phyloP scores from a whole-genome alignment of 768 basidiomycete species.

The Xerocomellus chrysenteron region DNA sequence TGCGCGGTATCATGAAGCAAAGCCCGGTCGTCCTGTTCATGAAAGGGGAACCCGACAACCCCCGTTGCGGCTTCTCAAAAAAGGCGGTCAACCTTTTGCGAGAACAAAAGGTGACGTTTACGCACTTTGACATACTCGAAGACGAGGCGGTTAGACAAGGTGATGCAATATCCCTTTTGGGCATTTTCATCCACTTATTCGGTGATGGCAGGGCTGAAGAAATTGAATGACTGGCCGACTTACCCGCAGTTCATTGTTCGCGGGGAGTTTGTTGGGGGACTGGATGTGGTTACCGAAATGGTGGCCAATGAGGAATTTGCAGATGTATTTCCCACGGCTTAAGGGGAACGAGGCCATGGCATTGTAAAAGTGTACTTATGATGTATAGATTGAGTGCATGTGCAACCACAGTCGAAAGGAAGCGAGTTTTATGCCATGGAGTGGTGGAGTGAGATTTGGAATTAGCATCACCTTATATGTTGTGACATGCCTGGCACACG shows the following conservation, averaged over 20 bases:
- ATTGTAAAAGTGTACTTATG: background rate
- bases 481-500: constrained; percentile 11
- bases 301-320: constrained; percentile 73
- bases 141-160: constrained; percentile 84
- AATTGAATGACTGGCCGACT: constrained; percentile 87
- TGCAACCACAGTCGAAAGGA: background rate
- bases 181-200: constrained; percentile 2
- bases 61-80: constrained; percentile 83
- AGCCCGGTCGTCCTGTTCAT: constrained; percentile 83
- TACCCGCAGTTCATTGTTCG: constrained; percentile 84
- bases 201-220: constrained; percentile 56
- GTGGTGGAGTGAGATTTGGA: constrained; percentile 1
- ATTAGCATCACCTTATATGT: background rate
- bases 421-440: background rate
- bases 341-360: background rate
- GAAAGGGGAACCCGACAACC: constrained; percentile 79
- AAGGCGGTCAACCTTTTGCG: constrained; percentile 68
- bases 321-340: constrained; percentile 35
- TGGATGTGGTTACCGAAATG: constrained; percentile 93
- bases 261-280: constrained; percentile 92
- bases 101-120: constrained; percentile 63
- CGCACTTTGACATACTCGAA: constrained; percentile 77
- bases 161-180: constrained; percentile 31
- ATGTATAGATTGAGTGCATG: background rate
- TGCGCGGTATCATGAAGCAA: constrained; percentile 74